Evolutionary conservation across 345 rosid genomes (phyloP).

Genomic region (Chamaenerion angustifolium): DNA sequence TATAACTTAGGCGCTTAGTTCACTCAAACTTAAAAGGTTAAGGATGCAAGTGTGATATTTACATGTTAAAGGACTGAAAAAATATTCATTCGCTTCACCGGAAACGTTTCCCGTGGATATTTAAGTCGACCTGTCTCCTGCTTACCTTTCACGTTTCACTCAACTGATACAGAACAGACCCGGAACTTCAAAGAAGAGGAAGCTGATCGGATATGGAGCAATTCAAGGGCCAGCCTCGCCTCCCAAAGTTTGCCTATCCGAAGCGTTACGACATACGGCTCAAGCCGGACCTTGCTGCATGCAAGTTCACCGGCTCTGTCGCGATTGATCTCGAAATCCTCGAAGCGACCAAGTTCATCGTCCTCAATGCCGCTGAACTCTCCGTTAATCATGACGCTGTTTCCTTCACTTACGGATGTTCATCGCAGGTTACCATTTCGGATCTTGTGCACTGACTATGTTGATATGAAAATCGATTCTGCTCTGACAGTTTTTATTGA

Average conservation of each 20-base stretch:
- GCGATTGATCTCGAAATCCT: slow-evolving; percentile 47
- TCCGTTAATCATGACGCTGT: slow-evolving; percentile 32
- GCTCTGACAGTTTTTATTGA: neutral
- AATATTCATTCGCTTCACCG: too few species aligned
- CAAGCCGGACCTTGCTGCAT: slow-evolving; percentile 60
- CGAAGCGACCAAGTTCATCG: slow-evolving; percentile 48
- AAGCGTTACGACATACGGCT: slow-evolving; percentile 69
- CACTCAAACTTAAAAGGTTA: too few species aligned
- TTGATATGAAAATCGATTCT: neutral
- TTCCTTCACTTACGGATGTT: slow-evolving; percentile 25
- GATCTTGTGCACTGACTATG: neutral
- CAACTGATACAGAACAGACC: neutral
- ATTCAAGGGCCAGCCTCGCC: slow-evolving; percentile 79
- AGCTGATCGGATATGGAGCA: slow-evolving; percentile 38
- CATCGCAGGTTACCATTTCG: slow-evolving; percentile 37
- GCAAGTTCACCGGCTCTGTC: slow-evolving; percentile 60
- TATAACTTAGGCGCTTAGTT: too few species aligned
- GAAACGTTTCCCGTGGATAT: too few species aligned
- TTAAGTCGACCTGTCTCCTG: too few species aligned
- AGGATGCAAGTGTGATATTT: too few species aligned
- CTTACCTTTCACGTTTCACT: neutral
- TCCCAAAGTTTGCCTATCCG: slow-evolving; percentile 74
- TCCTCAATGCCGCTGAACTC: slow-evolving; percentile 94
- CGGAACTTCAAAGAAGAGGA: neutral
- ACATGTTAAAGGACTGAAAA: too few species aligned